A percentile compares a stretch with the other conserved stretches of the same genome.
Conservation (phyloP, 164 flowering plant genomes). For the Protea cynaroides region DNA sequence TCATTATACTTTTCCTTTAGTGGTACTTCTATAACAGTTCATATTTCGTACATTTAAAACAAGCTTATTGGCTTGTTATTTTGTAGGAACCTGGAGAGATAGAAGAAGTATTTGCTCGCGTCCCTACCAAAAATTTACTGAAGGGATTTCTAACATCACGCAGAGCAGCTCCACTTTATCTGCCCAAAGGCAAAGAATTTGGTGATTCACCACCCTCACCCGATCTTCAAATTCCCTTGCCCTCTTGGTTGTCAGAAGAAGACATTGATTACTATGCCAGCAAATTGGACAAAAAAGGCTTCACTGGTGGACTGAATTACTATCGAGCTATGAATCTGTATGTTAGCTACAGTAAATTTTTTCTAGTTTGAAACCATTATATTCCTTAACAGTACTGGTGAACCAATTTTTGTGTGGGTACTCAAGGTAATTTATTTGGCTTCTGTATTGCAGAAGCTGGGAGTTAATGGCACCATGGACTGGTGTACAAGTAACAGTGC, state of each 20-base stretch:
- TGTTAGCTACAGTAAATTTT: neutral
- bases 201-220: constrained; percentile 21
- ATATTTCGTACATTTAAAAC: too few relatives aligned
- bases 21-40: too few relatives aligned
- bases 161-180: constrained; percentile 31
- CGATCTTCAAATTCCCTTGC: neutral
- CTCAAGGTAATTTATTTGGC: neutral
- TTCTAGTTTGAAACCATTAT: neutral
- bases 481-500: constrained; percentile 44
- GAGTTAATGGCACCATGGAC: constrained; percentile 64
- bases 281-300: constrained; percentile 3
- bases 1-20: too few relatives aligned
- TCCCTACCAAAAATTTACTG: constrained; percentile 8
- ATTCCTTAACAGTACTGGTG: too few relatives aligned
- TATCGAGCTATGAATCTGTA: constrained; percentile 25
- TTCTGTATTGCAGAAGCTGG: constrained; percentile 42
- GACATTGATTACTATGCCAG: constrained; percentile 19
- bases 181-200: constrained; percentile 37
- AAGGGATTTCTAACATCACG: constrained; percentile 30
- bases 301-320: constrained; percentile 30
- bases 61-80: too few relatives aligned
- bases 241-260: constrained; percentile 17
- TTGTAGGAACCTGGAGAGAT: too few relatives aligned
- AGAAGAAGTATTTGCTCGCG: too few relatives aligned
- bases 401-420: too few relatives aligned